phyloP scores from a whole-genome alignment of 2,329 filamentous ascomycete species.

The Phialophora macrospora region DNA sequence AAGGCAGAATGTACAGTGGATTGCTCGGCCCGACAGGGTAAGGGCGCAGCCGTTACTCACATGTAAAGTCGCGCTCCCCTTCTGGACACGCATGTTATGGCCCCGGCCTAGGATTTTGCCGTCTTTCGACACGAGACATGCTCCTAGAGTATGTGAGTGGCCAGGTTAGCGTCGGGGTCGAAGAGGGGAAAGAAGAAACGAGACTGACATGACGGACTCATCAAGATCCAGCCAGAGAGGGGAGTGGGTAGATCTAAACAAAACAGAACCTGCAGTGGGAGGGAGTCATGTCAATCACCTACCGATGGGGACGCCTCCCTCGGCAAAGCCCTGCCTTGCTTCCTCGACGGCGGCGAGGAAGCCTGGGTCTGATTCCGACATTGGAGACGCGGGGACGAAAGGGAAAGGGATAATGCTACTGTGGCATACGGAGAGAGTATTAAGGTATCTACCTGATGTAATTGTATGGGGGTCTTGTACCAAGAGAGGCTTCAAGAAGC shows the following conservation, averaged over 20 bases:
- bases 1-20: too few relatives aligned
- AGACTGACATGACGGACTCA: too few relatives aligned
- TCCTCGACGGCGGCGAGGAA: slow-evolving; percentile 64
- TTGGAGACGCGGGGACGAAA: slow-evolving; percentile 5
- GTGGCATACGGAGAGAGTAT: too few relatives aligned
- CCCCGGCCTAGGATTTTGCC: slow-evolving; percentile 73
- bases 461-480: too few relatives aligned
- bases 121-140: slow-evolving; percentile 68
- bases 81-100: slow-evolving; percentile 77
- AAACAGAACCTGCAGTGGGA: neutral
- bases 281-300: neutral
- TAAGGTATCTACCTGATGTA: neutral
- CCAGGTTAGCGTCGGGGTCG: neutral
- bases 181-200: neutral
- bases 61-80: slow-evolving; percentile 72
- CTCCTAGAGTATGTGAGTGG: slow-evolving; percentile 43
- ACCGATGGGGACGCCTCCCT: slow-evolving; percentile 63
- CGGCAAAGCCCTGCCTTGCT: slow-evolving; percentile 59
- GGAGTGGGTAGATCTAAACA: too few relatives aligned
- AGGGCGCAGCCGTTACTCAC: slow-evolving; percentile 50
- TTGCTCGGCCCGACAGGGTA: too few relatives aligned
- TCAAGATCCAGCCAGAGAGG: too few relatives aligned
- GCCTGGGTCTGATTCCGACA: slow-evolving; percentile 51
- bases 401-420: neutral
- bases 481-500: too few relatives aligned